Evolutionary conservation across 2,329 filamentous ascomycete genomes (phyloP).

Genomic region (Fusarium setosum): DNA sequence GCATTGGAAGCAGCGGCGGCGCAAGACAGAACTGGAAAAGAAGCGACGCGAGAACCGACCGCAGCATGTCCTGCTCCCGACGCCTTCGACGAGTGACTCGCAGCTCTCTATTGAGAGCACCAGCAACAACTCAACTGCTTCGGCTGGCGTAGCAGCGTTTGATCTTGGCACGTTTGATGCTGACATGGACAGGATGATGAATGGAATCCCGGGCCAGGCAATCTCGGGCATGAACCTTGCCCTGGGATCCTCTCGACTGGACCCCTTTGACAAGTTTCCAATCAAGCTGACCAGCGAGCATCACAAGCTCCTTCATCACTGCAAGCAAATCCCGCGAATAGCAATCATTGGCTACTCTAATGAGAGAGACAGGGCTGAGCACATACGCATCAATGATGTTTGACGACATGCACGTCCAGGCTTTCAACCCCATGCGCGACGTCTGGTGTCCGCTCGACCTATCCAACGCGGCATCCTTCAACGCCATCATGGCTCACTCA

Average conservation of each 20-base stretch:
- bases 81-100: neutral
- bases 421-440: slow-evolving; percentile 53
- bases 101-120: neutral
- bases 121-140: neutral
- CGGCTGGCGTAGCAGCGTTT: neutral
- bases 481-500: slow-evolving; percentile 54
- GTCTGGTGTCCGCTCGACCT: slow-evolving; percentile 54
- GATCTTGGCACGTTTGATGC: neutral
- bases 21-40: slow-evolving; percentile 10
- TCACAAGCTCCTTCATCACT: slow-evolving; percentile 12
- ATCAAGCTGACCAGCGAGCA: neutral
- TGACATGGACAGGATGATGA: neutral
- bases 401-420: slow-evolving; percentile 35
- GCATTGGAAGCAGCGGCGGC: slow-evolving; percentile 49
- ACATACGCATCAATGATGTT: slow-evolving; percentile 48
- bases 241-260: neutral
- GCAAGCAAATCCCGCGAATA: neutral
- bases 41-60: slow-evolving; percentile 17
- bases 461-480: slow-evolving; percentile 54
- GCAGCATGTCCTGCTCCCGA: neutral
- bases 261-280: slow-evolving; percentile 10
- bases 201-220: neutral
- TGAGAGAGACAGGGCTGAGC: neutral
- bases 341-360: neutral
- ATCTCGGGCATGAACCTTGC: slow-evolving; percentile 12